Evolutionary conservation across 331 rosid species (phyloP), one percentile per base, ranked within the genome.

Genomic region (Telfairia occidentalis): DNA sequence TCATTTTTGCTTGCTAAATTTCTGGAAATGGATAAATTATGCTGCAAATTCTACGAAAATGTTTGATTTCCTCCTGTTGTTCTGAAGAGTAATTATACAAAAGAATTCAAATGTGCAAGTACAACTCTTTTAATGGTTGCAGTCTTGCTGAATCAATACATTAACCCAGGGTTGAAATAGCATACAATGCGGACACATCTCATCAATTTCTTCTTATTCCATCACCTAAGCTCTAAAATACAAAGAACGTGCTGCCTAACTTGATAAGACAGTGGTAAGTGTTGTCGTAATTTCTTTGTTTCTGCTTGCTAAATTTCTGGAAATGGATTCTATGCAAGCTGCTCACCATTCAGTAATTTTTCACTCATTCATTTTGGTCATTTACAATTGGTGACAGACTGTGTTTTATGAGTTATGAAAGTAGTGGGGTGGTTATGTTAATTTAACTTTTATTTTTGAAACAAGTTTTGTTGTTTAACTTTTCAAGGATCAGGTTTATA

Each of bases 191-290:
- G 34, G 13, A 66, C 4, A 37, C 0, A 66, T 66, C 35, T 42
- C 19, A 23, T 35, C 34, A 66, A 19, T 66, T 66, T 66, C 42
- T 66, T 37, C 32, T 66, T 38, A 66, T 34, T 66, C 29, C 5
- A 53, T 19, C 32, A 40, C 32, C 73, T 37, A 63, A 63, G 26
- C 5, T 63, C 71, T 35, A 63, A 63, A 63, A 19, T 7, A 48
- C 7, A 63, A 63, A 18, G 71, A 63, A 35, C 35, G 46, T n/a
- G 46, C 37, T 21, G 64, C 11, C 28, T 67, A 11, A 13, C 54
- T 67, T 40, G 3, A 67, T 67, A 67, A n/a, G n/a, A n/a, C n/a
- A 91, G 82, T 95, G 98, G 97, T 95, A 79, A 80, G 84, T 52
- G 71, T 55, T 71, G 75, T 77, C 28, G 5, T 29, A 13, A 57